These are phyloP conservation scores for Cenchrus americanus DNA, from an alignment of 176 grass and related monocot species.

Conservation along the genomic window DNA sequence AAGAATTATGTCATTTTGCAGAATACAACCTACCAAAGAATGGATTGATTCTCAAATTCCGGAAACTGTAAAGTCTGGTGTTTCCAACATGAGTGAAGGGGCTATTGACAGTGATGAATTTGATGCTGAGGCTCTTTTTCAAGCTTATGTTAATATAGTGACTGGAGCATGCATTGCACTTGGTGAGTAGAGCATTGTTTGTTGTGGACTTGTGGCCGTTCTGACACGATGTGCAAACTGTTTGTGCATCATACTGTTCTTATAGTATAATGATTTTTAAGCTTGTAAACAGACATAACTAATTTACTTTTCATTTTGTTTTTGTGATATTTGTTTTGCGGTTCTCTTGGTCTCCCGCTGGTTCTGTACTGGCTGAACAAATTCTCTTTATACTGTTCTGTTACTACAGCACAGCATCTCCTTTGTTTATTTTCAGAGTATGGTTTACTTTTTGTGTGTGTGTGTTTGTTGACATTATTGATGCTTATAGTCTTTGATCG, in stretches of 20 bases:
- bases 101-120: conserved; percentile 63
- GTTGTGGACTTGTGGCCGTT: neutral
- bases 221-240: neutral
- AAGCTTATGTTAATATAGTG: conserved; percentile 95
- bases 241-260: neutral
- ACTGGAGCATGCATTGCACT: conserved; percentile 89
- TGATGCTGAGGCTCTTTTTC: conserved; percentile 82
- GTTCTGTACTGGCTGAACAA: neutral
- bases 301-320: neutral
- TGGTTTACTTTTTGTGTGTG: neutral
- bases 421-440: conserved; percentile 21
- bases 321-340: neutral
- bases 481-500: neutral
- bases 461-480: neutral
- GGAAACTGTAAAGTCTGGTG: conserved; percentile 69
- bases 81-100: conserved; percentile 64
- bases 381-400: neutral
- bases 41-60: conserved; percentile 92
- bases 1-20: conserved; percentile 39
- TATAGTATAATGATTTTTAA: neutral
- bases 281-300: neutral
- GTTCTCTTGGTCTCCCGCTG: neutral
- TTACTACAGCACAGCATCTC: conserved; percentile 17
- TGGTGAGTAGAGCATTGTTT: conserved; percentile 61
- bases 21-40: conserved; percentile 75